Percentiles rank a stretch among this genome's conserved stretches.
phyloP scores from a whole-genome alignment of 306 rosid genomes.

The Inga laurina region DNA sequence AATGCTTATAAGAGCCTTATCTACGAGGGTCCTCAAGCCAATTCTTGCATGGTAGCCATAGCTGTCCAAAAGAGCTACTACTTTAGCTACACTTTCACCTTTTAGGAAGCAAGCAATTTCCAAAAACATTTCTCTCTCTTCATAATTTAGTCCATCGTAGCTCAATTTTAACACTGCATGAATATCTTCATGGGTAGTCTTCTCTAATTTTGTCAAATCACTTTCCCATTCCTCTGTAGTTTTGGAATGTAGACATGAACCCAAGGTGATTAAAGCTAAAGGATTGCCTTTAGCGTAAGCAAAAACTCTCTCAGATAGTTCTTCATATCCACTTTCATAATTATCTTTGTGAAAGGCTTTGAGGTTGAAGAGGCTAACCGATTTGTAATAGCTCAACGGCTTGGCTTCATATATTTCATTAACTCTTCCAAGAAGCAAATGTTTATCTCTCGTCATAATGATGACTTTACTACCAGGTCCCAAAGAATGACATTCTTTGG shows the following conservation, averaged over 20 bases:
- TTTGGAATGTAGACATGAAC: neutral
- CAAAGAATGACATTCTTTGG: too few species aligned
- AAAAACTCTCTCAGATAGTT: neutral
- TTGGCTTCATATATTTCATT: too few species aligned
- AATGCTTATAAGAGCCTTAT: slow-evolving; percentile 22
- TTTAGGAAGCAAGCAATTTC: slow-evolving; percentile 1
- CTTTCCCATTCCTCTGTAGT: neutral
- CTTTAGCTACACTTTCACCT: neutral
- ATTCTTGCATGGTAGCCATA: slow-evolving; percentile 14
- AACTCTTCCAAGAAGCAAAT: too few species aligned
- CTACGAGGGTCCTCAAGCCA: neutral
- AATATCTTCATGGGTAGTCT: neutral
- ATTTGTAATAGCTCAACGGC: too few species aligned
- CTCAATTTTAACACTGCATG: slow-evolving; percentile 1
- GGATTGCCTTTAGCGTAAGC: neutral
- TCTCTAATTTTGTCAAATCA: neutral
- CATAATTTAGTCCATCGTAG: neutral
- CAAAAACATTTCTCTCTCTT: neutral
- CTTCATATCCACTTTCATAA: too few species aligned
- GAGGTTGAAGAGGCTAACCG: too few species aligned
- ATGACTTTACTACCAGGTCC: too few species aligned
- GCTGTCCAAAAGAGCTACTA: neutral
- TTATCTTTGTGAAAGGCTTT: too few species aligned
- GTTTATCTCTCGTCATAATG: too few species aligned
- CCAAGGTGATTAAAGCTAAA: neutral